A percentile compares a stretch with the other conserved stretches of the same genome.
Conservation (phyloP, 75 land plant species). For the Pinus albicaulis region DNA sequence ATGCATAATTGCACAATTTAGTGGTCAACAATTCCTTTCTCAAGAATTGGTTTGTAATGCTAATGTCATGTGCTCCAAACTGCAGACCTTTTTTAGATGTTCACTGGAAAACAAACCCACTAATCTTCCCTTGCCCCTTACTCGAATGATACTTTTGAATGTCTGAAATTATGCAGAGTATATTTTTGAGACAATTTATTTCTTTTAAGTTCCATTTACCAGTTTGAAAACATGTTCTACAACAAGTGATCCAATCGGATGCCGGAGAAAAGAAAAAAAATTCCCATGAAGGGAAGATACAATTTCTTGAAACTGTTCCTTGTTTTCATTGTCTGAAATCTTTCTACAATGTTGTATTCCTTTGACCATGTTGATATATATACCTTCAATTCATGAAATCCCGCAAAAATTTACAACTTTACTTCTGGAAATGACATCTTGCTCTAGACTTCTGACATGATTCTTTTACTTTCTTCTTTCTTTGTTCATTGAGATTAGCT, state of each 20-base stretch:
- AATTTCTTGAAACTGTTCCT: conserved; percentile 3
- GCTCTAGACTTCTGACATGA: conserved; percentile 56
- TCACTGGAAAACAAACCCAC: too few species aligned
- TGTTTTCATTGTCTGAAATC: too few species aligned
- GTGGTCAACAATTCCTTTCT: too few species aligned
- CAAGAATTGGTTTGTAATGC: too few species aligned
- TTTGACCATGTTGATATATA: conserved; percentile 52
- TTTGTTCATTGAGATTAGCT: conserved; percentile 53
- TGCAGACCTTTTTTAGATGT: too few species aligned
- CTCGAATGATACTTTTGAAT: conserved; percentile 65
- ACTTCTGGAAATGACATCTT: too few species aligned
- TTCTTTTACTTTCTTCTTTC: conserved; percentile 54
- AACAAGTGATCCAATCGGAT: conserved; percentile 17
- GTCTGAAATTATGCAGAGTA: conserved; percentile 82
- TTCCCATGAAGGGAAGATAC: too few species aligned
- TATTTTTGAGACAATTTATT: conserved; percentile 64
- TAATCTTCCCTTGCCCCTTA: conserved; percentile 63
- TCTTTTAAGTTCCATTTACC: conserved; percentile 77
- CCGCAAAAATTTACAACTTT: conserved; percentile 61
- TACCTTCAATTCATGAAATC: conserved; percentile 63
- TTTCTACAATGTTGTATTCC: too few species aligned
- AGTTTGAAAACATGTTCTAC: conserved; percentile 84
- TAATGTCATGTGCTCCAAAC: too few species aligned
- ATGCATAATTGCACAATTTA: too few species aligned
- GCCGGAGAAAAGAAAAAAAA: too few species aligned